Percentiles rank a stretch among this genome's conserved stretches.
These are phyloP conservation scores for Auricularia sp. DNA, from an alignment of 768 basidiomycete genomes.

Conservation along the genomic window DNA sequence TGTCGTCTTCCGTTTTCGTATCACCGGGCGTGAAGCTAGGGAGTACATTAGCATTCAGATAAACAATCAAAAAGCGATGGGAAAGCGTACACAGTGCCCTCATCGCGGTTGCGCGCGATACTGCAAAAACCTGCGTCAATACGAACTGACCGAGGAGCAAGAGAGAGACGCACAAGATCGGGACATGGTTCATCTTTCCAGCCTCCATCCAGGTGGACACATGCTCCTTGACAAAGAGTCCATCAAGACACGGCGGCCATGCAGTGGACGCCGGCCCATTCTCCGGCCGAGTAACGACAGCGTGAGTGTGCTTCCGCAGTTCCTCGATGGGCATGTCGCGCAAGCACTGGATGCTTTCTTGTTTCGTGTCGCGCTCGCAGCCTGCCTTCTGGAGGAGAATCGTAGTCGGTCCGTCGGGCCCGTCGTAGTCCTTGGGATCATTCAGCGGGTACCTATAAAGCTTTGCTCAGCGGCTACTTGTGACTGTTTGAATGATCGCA, in stretches of 20 bases:
- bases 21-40: no score
- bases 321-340: neutral
- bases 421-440: neutral
- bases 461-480: no score
- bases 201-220: neutral
- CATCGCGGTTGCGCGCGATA: neutral
- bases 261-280: neutral
- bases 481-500: no score
- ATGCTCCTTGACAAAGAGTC: neutral
- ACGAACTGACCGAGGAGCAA: no score
- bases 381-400: neutral
- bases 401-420: neutral
- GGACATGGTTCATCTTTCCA: neutral
- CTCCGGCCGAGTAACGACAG: neutral
- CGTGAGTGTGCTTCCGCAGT: neutral
- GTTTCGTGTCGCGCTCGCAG: neutral
- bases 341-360: neutral
- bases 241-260: neutral
- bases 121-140: no score
- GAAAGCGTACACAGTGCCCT: neutral
- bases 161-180: neutral
- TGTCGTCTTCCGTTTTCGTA: neutral
- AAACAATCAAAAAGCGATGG: neutral
- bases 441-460: neutral
- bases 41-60: no score